Percentiles rank a stretch among this genome's conserved stretches.
Evolutionary conservation across 495 filamentous ascomycete genomes (phyloP).

Genomic region (Arthonia radiata): DNA sequence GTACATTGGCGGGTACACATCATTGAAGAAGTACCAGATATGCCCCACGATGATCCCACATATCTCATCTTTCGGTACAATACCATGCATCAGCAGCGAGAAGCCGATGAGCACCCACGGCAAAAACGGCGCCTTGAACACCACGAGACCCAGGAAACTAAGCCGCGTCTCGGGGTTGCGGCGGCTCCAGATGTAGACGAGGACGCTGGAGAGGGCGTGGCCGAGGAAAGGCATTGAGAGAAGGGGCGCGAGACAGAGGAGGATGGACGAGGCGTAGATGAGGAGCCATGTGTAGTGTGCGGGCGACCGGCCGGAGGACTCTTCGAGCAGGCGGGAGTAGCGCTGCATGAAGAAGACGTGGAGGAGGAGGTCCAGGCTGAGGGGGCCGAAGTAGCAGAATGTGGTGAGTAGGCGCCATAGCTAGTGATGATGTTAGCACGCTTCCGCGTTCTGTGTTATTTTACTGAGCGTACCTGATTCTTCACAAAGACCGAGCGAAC

Average conservation of each 20-base stretch:
- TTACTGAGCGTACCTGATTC: conserved; percentile 55
- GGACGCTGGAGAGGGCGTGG: conserved; percentile 59
- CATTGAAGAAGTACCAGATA: conserved; percentile 93
- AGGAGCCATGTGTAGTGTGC: conserved; percentile 91
- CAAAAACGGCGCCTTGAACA: conserved; percentile 82
- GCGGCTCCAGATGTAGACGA: conserved; percentile 97
- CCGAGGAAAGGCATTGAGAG: conserved; percentile 79
- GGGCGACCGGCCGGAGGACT: conserved; percentile 66
- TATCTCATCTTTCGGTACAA: conserved; percentile 82
- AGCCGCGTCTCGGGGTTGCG: conserved; percentile 78
- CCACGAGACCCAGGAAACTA: conserved; percentile 70
- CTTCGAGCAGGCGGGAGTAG: conserved; percentile 86
- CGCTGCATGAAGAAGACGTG: conserved; percentile 97
- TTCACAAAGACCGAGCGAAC: conserved; percentile 75
- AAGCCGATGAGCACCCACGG: conserved; percentile 94
- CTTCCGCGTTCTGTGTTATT: too few relatives aligned
- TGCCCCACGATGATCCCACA: conserved; percentile 84
- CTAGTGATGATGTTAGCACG: conserved; percentile 18
- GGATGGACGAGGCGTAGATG: conserved; percentile 51
- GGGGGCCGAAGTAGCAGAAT: conserved; percentile 89
- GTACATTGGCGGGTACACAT: conserved; percentile 83
- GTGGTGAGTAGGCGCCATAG: conserved; percentile 91
- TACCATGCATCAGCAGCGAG: conserved; percentile 61
- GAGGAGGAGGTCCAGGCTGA: conserved; percentile 86
- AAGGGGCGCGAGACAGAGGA: conserved; percentile 61